Percentiles rank a stretch among this genome's conserved stretches.
Conservation (phyloP, 1,139 yeast species). For the Citeromyces hawaiiensis region DNA sequence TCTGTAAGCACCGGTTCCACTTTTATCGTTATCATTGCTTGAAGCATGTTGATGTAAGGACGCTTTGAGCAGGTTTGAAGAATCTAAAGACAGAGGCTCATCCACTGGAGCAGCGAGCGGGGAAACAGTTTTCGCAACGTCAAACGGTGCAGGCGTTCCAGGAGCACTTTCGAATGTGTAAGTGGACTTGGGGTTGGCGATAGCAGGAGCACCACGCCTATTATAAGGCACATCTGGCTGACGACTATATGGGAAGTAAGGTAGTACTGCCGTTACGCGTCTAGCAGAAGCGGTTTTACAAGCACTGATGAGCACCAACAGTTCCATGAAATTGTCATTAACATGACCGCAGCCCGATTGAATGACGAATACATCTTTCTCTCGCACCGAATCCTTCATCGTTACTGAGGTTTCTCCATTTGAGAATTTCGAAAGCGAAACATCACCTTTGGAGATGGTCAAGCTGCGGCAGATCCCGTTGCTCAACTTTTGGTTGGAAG, state of each 20-base stretch:
- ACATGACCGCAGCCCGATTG: constrained; percentile 75
- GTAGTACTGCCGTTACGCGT: constrained; percentile 88
- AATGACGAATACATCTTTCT: constrained; percentile 81
- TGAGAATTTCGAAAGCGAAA: constrained; percentile 43
- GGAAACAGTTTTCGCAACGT: background rate
- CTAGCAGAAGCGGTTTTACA: constrained; percentile 93
- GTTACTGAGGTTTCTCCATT: constrained; percentile 91
- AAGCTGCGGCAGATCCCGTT: constrained; percentile 48
- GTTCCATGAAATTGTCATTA: constrained; percentile 82
- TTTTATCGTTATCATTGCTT: constrained; percentile 2
- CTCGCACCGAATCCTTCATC: constrained; percentile 76
- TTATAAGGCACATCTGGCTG: constrained; percentile 94
- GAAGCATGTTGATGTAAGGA: background rate
- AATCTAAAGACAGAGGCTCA: background rate
- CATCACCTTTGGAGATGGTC: constrained; percentile 47
- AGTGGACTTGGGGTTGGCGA: constrained; percentile 26
- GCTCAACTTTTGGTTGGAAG: constrained; percentile 58
- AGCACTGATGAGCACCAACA: constrained; percentile 81
- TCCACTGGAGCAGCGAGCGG: background rate
- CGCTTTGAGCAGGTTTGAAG: background rate
- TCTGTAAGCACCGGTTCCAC: constrained; percentile 47
- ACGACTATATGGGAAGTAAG: constrained; percentile 89
- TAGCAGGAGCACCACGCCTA: constrained; percentile 47
- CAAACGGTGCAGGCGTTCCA: constrained; percentile 36
- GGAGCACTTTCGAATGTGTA: constrained; percentile 55